phyloP scores from a whole-genome alignment of 768 basidiomycete species.

The Infundibulicybe gibba region DNA sequence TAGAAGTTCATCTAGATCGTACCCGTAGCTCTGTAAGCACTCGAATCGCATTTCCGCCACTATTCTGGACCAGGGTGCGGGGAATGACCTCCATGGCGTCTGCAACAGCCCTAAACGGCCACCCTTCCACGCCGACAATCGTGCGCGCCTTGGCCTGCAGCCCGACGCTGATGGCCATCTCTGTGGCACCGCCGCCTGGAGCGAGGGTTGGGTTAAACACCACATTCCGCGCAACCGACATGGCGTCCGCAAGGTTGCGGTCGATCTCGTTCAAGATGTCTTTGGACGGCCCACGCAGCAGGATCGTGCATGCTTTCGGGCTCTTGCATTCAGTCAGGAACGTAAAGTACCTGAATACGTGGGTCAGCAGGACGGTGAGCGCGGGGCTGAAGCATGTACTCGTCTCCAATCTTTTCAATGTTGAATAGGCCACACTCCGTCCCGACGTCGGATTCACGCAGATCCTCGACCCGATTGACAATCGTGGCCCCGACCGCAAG shows the following conservation, averaged over 20 bases:
- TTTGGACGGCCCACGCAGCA: constrained; percentile 96
- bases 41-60: constrained; percentile 92
- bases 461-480: constrained; percentile 93
- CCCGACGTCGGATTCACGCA: constrained; percentile 89
- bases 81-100: constrained; percentile 99
- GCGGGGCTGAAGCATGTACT: constrained; percentile 39
- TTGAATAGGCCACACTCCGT: constrained; percentile 95
- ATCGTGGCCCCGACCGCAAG: constrained; percentile 95
- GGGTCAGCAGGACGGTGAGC: not conserved
- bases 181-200: constrained; percentile 95
- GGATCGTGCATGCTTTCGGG: constrained; percentile 97
- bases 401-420: constrained; percentile 96
- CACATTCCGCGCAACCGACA: constrained; percentile 95
- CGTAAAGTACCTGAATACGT: constrained; percentile 76
- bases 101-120: constrained; percentile 88
- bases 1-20: constrained; percentile 17
- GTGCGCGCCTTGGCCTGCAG: constrained; percentile 76
- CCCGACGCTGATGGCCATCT: constrained; percentile 95
- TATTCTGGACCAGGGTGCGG: constrained; percentile 90
- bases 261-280: constrained; percentile 99
- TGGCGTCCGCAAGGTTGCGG: constrained; percentile 95
- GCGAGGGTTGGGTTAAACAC: constrained; percentile 94
- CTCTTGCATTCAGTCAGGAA: constrained; percentile 89
- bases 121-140: constrained; percentile 85
- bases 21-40: constrained; percentile 92